Conservation (phyloP, 2,329 filamentous ascomycete genomes). For the Verticillium tricorpus region DNA sequence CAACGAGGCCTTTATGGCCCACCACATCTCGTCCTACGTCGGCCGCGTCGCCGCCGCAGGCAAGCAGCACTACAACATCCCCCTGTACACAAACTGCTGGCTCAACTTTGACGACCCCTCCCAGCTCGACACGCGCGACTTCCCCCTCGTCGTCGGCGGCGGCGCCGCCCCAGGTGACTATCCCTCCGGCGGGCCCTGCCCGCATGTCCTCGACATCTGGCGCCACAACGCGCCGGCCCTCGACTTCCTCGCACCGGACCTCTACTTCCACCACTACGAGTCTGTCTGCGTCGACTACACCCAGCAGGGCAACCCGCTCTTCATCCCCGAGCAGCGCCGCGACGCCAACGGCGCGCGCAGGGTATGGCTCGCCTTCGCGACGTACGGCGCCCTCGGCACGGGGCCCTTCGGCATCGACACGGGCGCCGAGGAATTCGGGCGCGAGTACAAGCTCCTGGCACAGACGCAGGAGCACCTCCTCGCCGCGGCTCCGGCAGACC, state of each 20-base stretch:
- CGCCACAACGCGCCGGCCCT: slow-evolving; percentile 32
- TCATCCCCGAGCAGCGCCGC: slow-evolving; percentile 48
- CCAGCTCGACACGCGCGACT: slow-evolving; percentile 23
- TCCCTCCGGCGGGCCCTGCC: slow-evolving; percentile 28
- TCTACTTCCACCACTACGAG: slow-evolving; percentile 45
- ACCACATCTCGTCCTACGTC: slow-evolving; percentile 27
- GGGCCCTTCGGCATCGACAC: slow-evolving; percentile 36
- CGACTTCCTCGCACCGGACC: slow-evolving; percentile 41
- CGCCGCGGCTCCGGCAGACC: slow-evolving; percentile 21
- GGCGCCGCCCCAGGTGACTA: slow-evolving; percentile 29
- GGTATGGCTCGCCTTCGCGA: slow-evolving; percentile 36
- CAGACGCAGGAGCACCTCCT: slow-evolving; percentile 23
- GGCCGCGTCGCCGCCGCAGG: slow-evolving; percentile 28
- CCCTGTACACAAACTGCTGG: slow-evolving; percentile 30
- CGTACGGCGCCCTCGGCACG: slow-evolving; percentile 31
- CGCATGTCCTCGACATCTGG: slow-evolving; percentile 34
- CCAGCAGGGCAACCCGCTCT: slow-evolving; percentile 37
- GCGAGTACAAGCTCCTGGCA: slow-evolving; percentile 25
- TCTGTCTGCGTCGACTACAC: slow-evolving; percentile 36
- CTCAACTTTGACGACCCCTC: slow-evolving; percentile 27
- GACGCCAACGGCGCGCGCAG: slow-evolving; percentile 39
- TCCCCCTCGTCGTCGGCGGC: slow-evolving; percentile 29
- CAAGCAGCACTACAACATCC: slow-evolving; percentile 25
- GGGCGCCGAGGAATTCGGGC: slow-evolving; percentile 20
- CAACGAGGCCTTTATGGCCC: slow-evolving; percentile 32